These are phyloP conservation scores for Castanea mollissima DNA, from an alignment of 306 rosid genomes.

Conservation along the genomic window DNA sequence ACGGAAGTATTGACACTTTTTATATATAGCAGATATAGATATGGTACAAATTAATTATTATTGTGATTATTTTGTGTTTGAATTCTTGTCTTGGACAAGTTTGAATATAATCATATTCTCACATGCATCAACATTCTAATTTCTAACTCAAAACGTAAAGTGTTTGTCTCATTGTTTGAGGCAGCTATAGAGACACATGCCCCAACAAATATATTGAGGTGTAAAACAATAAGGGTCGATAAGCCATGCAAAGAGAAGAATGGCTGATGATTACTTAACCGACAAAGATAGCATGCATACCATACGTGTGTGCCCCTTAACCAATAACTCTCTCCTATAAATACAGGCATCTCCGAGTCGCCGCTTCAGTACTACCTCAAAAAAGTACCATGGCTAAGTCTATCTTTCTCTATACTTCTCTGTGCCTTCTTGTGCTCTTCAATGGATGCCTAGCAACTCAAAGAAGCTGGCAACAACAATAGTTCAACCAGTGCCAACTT, in stretches of 20 bases:
- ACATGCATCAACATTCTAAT: no score
- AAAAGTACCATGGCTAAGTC: constrained; percentile 46
- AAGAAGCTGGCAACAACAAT: background rate
- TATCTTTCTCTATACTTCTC: no score
- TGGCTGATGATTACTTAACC: constrained; percentile 32
- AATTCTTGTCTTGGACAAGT: no score
- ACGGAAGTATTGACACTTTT: no score
- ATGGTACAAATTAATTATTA: no score
- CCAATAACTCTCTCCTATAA: background rate
- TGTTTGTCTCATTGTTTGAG: background rate
- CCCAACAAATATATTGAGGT: constrained; percentile 29
- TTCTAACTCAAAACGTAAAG: no score
- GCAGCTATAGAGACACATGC: constrained; percentile 28
- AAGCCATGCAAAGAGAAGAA: constrained; percentile 51
- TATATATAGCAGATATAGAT: no score
- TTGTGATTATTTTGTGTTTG: no score
- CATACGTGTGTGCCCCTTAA: constrained; percentile 30
- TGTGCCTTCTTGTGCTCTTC: constrained; percentile 31
- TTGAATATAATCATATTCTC: no score
- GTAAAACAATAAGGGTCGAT: constrained; percentile 19
- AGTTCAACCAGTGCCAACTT: constrained; percentile 30
- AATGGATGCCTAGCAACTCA: constrained; percentile 35
- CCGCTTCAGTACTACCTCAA: constrained; percentile 7
- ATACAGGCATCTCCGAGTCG: background rate
- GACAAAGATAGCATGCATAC: background rate